A percentile compares a stretch with the other conserved stretches of the same genome.
These are phyloP conservation scores for Cadophora luteo-olivacea DNA, from an alignment of 2,329 filamentous ascomycete genomes.

Conservation along the genomic window DNA sequence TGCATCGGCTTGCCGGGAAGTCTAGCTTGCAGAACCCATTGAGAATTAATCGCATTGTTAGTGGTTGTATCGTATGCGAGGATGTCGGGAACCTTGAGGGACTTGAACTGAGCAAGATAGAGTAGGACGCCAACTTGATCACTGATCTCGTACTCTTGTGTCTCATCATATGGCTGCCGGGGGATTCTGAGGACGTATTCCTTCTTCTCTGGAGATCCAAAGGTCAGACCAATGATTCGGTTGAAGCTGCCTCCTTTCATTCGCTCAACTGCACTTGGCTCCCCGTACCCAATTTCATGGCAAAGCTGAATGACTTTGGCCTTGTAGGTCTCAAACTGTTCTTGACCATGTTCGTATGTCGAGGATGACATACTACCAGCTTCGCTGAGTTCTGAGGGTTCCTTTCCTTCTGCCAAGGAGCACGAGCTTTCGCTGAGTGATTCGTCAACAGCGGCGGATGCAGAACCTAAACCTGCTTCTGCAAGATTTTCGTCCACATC, in stretches of 20 bases:
- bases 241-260: constrained; percentile 35
- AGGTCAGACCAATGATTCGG: constrained; percentile 30
- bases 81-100: constrained; percentile 21
- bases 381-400: no score
- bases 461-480: not conserved
- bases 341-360: constrained; percentile 21
- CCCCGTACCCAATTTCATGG: constrained; percentile 29
- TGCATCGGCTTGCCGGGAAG: constrained; percentile 22
- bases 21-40: constrained; percentile 30
- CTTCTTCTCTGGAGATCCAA: constrained; percentile 4
- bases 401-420: no score
- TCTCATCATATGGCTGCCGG: not conserved
- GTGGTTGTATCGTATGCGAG: constrained; percentile 29
- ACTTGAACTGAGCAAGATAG: constrained; percentile 19
- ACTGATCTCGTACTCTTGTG: constrained; percentile 16
- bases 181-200: constrained; percentile 33
- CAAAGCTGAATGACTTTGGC: constrained; percentile 32
- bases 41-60: constrained; percentile 28
- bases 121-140: constrained; percentile 30
- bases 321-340: constrained; percentile 29
- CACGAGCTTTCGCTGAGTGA: no score
- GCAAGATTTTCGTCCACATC: not conserved
- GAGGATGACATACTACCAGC: not conserved
- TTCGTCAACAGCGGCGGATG: not conserved
- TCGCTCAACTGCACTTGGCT: constrained; percentile 25